Evolutionary conservation across 805 yeast genomes (phyloP).

Genomic region (Starmerella vitae): DNA sequence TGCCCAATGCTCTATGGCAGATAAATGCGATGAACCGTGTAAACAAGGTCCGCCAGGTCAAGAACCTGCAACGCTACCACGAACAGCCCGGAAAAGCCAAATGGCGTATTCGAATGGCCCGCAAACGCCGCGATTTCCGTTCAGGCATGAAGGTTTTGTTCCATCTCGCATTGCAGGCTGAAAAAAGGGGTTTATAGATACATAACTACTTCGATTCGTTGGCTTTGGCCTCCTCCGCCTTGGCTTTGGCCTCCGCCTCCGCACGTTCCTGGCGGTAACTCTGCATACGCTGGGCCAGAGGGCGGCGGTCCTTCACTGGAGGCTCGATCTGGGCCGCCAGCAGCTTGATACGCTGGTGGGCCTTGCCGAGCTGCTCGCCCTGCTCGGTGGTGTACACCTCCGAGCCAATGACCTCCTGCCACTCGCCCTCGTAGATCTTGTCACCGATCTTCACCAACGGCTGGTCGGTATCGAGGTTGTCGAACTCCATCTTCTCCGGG

Average conservation of each 20-base stretch:
- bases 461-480: conserved; percentile 41
- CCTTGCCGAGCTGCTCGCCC: conserved; percentile 24
- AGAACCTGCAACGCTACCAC: conserved; percentile 23
- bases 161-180: conserved; percentile 26
- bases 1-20: conserved; percentile 21
- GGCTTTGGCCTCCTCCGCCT: no score
- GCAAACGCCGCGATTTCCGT: conserved; percentile 25
- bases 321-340: conserved; percentile 15
- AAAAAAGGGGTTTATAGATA: conserved; percentile 15
- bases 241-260: conserved; percentile 38
- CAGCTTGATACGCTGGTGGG: conserved; percentile 22
- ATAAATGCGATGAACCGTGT: conserved; percentile 22
- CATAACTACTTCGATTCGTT: no score
- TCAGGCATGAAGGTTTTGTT: conserved; percentile 27
- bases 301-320: conserved; percentile 2
- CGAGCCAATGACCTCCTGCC: conserved; percentile 71
- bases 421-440: conserved; percentile 53
- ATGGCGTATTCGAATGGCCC: conserved; percentile 23
- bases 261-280: conserved; percentile 29
- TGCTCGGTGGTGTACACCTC: conserved; percentile 34
- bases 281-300: conserved; percentile 8
- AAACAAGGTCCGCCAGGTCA: conserved; percentile 23
- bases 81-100: conserved; percentile 28
- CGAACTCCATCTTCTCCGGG: conserved; percentile 31
- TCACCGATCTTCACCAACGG: conserved; percentile 50